These are phyloP conservation scores for Guyanaporus albipodus DNA, from an alignment of 768 basidiomycete species.

Conservation along the genomic window DNA sequence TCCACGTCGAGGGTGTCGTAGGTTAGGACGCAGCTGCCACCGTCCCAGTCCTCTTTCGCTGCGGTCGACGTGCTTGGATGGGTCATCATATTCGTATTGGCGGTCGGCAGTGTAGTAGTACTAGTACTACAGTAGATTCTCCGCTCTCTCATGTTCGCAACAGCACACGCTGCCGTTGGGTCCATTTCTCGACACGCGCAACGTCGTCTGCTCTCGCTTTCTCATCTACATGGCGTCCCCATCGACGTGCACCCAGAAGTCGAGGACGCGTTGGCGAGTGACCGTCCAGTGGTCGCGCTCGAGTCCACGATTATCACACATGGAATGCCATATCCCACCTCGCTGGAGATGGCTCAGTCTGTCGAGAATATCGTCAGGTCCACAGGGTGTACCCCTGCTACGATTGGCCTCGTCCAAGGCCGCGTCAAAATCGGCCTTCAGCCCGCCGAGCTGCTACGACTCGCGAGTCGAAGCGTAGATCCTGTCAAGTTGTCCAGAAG, in stretches of 20 bases:
- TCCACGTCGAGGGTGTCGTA: slow-evolving; percentile 54
- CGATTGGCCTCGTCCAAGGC: slow-evolving; percentile 81
- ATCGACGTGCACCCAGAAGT: slow-evolving; percentile 83
- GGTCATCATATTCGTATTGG: slow-evolving; percentile 11
- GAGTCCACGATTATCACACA: slow-evolving; percentile 93
- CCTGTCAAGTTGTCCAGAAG: slow-evolving; percentile 72
- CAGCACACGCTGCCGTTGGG: background rate
- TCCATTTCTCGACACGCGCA: slow-evolving; percentile 4
- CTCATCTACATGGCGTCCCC: slow-evolving; percentile 19
- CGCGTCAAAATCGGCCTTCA: slow-evolving; percentile 83
- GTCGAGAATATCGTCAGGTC: slow-evolving; percentile 72
- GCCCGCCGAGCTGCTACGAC: slow-evolving; percentile 55
- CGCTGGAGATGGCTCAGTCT: slow-evolving; percentile 63
- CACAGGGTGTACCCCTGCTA: slow-evolving; percentile 82
- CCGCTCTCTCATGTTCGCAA: slow-evolving; percentile 13
- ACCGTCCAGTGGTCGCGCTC: slow-evolving; percentile 78
- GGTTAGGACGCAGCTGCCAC: slow-evolving; percentile 48
- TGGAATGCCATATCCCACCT: slow-evolving; percentile 82
- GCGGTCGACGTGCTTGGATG: slow-evolving; percentile 26
- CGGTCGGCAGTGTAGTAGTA: background rate
- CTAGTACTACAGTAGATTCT: no score
- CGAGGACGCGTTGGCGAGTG: slow-evolving; percentile 64
- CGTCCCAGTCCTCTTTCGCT: slow-evolving; percentile 23
- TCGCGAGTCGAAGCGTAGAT: slow-evolving; percentile 51
- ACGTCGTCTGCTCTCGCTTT: slow-evolving; percentile 2